Percentiles rank a stretch among this genome's conserved stretches.
Conservation (phyloP, 1,139 yeast species). For the Sugiyamaella neomexicana region DNA sequence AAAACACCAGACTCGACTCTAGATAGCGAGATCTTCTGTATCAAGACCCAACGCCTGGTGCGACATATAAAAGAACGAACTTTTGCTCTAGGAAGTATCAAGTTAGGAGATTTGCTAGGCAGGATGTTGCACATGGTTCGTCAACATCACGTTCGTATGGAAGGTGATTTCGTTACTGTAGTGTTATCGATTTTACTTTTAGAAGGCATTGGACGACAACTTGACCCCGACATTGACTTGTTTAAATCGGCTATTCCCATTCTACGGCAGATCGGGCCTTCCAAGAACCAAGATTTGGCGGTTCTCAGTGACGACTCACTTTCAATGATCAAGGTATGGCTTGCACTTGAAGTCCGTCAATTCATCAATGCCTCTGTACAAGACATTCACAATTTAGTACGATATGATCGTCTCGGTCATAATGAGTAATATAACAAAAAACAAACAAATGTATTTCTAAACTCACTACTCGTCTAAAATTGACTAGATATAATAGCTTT, state of each 20-base stretch:
- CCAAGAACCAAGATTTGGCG: conserved; percentile 49
- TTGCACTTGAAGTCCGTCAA: conserved; percentile 85
- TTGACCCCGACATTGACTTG: conserved; percentile 88
- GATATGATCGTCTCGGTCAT: conserved; percentile 62
- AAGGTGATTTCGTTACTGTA: conserved; percentile 92
- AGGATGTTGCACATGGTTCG: conserved; percentile 90
- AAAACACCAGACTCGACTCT: conserved; percentile 91
- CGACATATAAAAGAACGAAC: conserved; percentile 80
- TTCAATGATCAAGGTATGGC: conserved; percentile 88
- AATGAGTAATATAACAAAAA: conserved; percentile 48
- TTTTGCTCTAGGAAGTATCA: conserved; percentile 86
- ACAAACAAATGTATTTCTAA: conserved; percentile 2
- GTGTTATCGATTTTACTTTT: conserved; percentile 84
- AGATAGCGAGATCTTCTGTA: conserved; percentile 78
- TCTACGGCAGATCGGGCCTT: conserved; percentile 74
- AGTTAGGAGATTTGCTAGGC: conserved; percentile 87
- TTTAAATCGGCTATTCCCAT: conserved; percentile 95
- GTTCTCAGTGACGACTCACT: conserved; percentile 46
- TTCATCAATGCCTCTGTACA: conserved; percentile 82
- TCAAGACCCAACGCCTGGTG: conserved; percentile 82
- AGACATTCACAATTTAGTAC: conserved; percentile 59
- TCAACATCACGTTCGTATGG: conserved; percentile 94
- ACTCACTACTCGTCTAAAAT: not conserved
- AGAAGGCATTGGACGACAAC: conserved; percentile 93
- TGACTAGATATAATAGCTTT: conserved; percentile 3